Evolutionary conservation across 257 asterid species (phyloP).

Genomic region (Solanum sejunctum): DNA sequence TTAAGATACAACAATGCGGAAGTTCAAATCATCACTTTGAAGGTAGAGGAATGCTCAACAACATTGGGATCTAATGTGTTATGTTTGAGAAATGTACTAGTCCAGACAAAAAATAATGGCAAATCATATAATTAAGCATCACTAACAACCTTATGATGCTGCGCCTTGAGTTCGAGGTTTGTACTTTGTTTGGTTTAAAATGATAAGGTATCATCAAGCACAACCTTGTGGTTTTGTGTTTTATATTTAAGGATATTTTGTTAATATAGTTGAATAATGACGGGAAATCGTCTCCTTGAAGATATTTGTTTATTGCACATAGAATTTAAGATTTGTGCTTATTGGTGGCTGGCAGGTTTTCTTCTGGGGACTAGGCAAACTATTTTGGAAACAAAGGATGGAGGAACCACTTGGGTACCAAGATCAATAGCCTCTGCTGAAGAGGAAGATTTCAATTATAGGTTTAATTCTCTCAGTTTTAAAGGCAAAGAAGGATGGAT

Average conservation of each 20-base stretch:
- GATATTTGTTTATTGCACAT: neutral
- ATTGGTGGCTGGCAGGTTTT: conserved; percentile 37
- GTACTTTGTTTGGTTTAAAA: neutral
- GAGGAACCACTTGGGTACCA: conserved; percentile 75
- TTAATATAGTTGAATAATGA: neutral
- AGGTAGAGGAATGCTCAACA: neutral
- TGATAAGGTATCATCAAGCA: neutral
- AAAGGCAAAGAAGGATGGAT: conserved; percentile 97
- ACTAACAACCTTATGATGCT: neutral
- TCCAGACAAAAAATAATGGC: neutral
- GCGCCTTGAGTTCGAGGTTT: neutral
- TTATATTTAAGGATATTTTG: neutral
- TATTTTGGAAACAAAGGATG: conserved; percentile 86
- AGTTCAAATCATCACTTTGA: neutral
- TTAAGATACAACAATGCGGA: neutral
- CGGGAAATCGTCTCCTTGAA: neutral
- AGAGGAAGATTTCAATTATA: conserved; percentile 90
- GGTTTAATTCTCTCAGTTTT: conserved; percentile 89
- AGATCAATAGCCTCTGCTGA: conserved; percentile 89
- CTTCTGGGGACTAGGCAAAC: conserved; percentile 87
- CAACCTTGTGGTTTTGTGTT: neutral
- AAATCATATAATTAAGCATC: neutral
- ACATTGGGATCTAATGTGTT: neutral
- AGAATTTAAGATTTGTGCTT: neutral
- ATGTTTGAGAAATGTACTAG: neutral